Base-by-base conservation (phyloP, 208 protist species). In the Crithidia bombi region DNA sequence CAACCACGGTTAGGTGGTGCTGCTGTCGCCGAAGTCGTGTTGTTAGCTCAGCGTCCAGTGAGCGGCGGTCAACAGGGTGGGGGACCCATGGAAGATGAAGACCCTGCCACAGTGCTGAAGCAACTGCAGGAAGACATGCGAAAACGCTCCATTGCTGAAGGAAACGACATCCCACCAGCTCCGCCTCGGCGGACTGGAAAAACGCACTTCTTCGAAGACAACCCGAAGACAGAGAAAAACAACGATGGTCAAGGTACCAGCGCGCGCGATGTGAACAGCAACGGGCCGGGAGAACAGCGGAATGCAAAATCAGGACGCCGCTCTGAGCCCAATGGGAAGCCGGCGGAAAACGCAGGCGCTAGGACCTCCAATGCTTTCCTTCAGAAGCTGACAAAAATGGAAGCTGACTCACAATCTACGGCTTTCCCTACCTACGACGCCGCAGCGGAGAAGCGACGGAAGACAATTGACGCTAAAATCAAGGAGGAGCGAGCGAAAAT, bases 401-500 rank as follows among this genome's bases (percentile, higher is more conserved):
- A 92, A 52, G 79, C 75, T 3, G 77, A 82, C 23, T 65, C 78
- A 9, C 77, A 68, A 36, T 68, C 74, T 19, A 70, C 79, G 0
- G 74, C 75, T 14, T 85, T 90, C 52, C 80, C 85, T 0, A 86
- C 82, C 1, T 86, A 86, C 67, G 75, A 86, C 41, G 79, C 76
- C 4, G 69, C 80, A 4, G 68, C 74, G 0, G 82, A 91, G 41
- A 43, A 58, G 23, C 73, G 85, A 0, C 66, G 74, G 21, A 63
- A 74, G 44, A 78, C 69, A 12, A 81, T 84, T 30, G 81, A 92
- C 47, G 59, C 82, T 11, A 86, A 85, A 56, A 87, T 96, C 55
- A 78, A 90, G 33, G 73, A 76, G 39, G 91, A 96, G 49, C 78
- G 91, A 38, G 69, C 76, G 21, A 79, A 89, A 35, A 83, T 96